Evolutionary conservation across 2,329 filamentous ascomycete species (phyloP), one percentile per base, ranked within the genome.

Genomic region (Fusarium piperis): DNA sequence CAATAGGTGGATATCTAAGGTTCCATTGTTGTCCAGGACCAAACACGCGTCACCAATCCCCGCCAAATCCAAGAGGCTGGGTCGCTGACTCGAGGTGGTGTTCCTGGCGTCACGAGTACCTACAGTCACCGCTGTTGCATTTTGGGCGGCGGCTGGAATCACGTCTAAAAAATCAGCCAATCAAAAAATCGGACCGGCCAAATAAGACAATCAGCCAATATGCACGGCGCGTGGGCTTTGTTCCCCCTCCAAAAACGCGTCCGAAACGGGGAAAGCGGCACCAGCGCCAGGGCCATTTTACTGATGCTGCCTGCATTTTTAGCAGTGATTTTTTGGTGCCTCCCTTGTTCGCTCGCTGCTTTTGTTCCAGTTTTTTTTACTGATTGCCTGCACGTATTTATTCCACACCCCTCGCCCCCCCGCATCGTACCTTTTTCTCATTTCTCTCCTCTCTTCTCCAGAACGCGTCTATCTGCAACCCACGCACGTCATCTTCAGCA

Each of bases 331-430:
- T 71, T 59, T 36, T 35, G 63, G 55, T 30, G 32, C 61, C 65
- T 72, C 41, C 48, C 61, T 59, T 44, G 20, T 44, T 44, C 20
- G 36, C n/a, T n/a, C 36, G 36, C n/a, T 39, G 36, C 16, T 62
- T 23, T 15, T 32, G 52, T 51, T 73, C 51, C 35, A 28, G 16
- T 64, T 68, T 71, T 74, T 72, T 71, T 75, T 72, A 74, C 79
- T 81, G 80, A 82, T 82, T 82, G 77, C 75, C 71, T 71, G 72
- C 78, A 74, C 77, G 73, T 82, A 82, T 81, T 82, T 82, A 81
- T 80, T 75, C 70, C 64, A 63, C 57, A 59, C 73, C 68, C 70
- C 70, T 68, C 68, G 61, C 71, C 74, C 73, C 76, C 79, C 79
- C 80, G 64, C 78, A 72, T 53, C 57, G 55, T 64, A 15, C 15